Percentiles rank a stretch among this genome's conserved stretches.
These are phyloP conservation scores for Epichloe gansuensis DNA, from an alignment of 2,329 filamentous ascomycete genomes.

Conservation along the genomic window DNA sequence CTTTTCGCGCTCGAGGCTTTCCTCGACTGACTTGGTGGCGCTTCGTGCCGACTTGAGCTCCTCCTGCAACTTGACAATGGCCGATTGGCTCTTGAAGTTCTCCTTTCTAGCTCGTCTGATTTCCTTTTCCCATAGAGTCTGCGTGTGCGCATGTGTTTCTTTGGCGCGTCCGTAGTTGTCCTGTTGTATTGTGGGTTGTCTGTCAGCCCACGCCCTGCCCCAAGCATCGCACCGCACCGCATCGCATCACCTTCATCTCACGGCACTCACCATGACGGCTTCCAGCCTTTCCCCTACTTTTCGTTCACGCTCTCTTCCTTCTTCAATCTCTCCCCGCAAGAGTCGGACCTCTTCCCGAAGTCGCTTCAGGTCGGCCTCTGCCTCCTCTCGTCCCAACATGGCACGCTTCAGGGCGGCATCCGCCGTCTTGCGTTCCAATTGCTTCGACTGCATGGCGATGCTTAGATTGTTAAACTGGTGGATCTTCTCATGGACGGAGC, in stretches of 20 bases:
- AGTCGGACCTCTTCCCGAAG: slow-evolving; percentile 46
- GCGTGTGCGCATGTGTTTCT: slow-evolving; percentile 53
- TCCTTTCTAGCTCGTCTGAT: slow-evolving; percentile 57
- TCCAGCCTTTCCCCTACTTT: slow-evolving; percentile 55
- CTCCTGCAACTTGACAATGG: slow-evolving; percentile 58
- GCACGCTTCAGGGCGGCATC: slow-evolving; percentile 54
- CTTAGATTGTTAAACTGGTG: slow-evolving; percentile 60
- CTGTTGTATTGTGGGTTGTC: slow-evolving; percentile 24
- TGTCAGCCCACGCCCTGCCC: background rate
- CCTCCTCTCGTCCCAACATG: slow-evolving; percentile 56
- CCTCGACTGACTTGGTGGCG: slow-evolving; percentile 41
- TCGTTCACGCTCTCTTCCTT: slow-evolving; percentile 52
- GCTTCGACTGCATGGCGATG: slow-evolving; percentile 46
- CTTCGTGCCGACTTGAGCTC: slow-evolving; percentile 52
- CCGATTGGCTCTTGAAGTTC: slow-evolving; percentile 60
- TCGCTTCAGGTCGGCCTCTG: slow-evolving; percentile 53
- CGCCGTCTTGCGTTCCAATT: slow-evolving; percentile 50
- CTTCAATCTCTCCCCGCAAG: slow-evolving; percentile 47
- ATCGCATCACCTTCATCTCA: background rate
- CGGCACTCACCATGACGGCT: slow-evolving; percentile 48
- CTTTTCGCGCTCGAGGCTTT: slow-evolving; percentile 49
- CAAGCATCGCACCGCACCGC: too few species aligned
- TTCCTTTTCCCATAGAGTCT: slow-evolving; percentile 61
- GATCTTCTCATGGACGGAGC: slow-evolving; percentile 53
- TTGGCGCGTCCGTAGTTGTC: slow-evolving; percentile 59